Conservation (phyloP, 305 asterid species). For the Fraxinus ornus region DNA sequence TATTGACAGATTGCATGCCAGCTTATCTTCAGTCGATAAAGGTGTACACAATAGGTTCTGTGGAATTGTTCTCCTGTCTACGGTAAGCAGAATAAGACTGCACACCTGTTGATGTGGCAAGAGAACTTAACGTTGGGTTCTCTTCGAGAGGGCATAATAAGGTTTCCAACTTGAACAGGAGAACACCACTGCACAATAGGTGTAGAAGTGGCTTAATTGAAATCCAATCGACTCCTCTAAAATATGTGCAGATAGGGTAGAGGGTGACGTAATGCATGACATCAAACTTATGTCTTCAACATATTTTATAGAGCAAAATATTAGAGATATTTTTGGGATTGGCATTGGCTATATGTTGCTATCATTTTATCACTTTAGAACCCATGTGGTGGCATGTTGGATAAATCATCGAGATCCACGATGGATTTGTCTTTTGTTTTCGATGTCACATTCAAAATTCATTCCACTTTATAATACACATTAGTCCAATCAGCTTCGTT, state of each 20-base stretch:
- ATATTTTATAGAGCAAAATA: neutral
- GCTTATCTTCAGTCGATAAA: no score
- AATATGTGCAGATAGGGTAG: neutral
- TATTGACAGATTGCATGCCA: no score
- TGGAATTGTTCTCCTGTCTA: no score
- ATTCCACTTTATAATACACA: neutral
- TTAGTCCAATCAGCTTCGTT: slow-evolving; percentile 21
- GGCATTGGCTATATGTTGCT: slow-evolving; percentile 5
- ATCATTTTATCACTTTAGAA: neutral
- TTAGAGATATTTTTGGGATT: neutral
- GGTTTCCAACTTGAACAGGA: no score
- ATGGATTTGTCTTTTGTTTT: slow-evolving; percentile 21
- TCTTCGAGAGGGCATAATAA: no score
- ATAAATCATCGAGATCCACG: slow-evolving; percentile 23
- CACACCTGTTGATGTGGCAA: no score
- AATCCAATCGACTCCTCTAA: neutral
- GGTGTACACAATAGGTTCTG: no score
- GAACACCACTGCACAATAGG: no score
- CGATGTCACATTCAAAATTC: slow-evolving; percentile 8
- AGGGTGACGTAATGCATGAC: neutral
- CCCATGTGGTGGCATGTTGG: slow-evolving; percentile 21
- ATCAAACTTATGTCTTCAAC: neutral
- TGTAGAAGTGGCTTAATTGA: no score
- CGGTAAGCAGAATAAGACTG: no score
- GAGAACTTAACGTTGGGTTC: no score